Evolutionary conservation across 805 yeast genomes (phyloP).

Genomic region (Barnettozyma wickerhamii): DNA sequence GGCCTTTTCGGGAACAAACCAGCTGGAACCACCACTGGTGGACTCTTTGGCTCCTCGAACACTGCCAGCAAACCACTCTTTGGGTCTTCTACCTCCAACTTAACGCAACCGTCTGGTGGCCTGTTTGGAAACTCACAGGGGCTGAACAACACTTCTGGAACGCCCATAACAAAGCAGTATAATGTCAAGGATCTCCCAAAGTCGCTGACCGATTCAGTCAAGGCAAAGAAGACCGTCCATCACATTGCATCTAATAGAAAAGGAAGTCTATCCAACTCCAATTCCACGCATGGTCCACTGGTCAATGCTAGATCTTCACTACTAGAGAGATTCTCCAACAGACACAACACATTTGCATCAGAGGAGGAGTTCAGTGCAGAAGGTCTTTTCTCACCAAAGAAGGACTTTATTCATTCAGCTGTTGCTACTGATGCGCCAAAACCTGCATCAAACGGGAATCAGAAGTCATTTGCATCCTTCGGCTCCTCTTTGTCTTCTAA

Average conservation of each 20-base stretch:
- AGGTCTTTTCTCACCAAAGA: slow-evolving; percentile 34
- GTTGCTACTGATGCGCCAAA: slow-evolving; percentile 13
- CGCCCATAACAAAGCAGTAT: slow-evolving; percentile 27
- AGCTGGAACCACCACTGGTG: slow-evolving; percentile 7
- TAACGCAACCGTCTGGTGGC: not conserved
- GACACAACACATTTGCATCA: slow-evolving; percentile 26
- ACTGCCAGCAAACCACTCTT: slow-evolving; percentile 8
- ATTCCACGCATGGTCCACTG: slow-evolving; percentile 18
- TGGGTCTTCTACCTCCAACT: slow-evolving; percentile 3
- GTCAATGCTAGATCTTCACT: slow-evolving; percentile 23
- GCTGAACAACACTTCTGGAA: too few species aligned
- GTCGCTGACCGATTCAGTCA: slow-evolving; percentile 32
- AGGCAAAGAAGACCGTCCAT: slow-evolving; percentile 13
- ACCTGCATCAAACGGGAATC: not conserved
- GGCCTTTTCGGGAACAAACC: slow-evolving; percentile 26
- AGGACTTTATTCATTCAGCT: slow-evolving; percentile 19
- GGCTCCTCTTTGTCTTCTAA: slow-evolving; percentile 1
- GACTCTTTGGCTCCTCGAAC: slow-evolving; percentile 15
- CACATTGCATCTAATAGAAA: slow-evolving; percentile 16
- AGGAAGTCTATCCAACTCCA: slow-evolving; percentile 22
- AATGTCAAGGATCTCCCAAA: slow-evolving; percentile 34
- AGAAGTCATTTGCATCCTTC: slow-evolving; percentile 7
- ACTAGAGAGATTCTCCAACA: slow-evolving; percentile 33
- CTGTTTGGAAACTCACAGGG: slow-evolving; percentile 19
- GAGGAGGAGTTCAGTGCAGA: slow-evolving; percentile 26